Evolutionary conservation across 352 stramenopile species (phyloP), one percentile per base, ranked within the genome.

Genomic region (Phytopythium aichiense): DNA sequence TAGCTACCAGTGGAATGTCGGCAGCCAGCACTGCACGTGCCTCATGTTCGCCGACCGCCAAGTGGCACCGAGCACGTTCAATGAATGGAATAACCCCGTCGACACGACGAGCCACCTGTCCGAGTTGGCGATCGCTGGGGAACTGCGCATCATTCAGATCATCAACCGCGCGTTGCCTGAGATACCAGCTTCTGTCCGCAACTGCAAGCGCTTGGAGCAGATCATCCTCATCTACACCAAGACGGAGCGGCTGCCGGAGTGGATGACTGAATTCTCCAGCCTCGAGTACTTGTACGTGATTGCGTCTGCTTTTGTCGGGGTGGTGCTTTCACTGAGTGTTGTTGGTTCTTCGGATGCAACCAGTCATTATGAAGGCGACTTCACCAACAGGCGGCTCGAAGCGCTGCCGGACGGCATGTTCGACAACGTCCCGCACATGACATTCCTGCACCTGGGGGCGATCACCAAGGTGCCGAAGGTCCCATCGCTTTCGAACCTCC

Each of bases 121-220:
- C 1, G 52, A 67, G 8, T 38, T 85, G 0, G 71, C 77, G 0
- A 43, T 63, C 2, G 64, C 70, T 8, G 77, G 75, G 1, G 60
- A 87, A 16, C 56, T 87, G 16, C 69, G 68, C 9, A 73, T 73
- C 15, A 59, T 85, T 30, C 72, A 85, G 61, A 69, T 88, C 38
- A 74, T 84, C 38, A 88, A 88, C 25, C 71, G 66, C 0, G 68
- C 66, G 46, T 37, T 84, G 0, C 66, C 73, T 16, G 63, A 61
- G 25, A n/a, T 85, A 13, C 78, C 74, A 11, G 63, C 72, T 16
- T 52, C 67, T 18, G 53, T 88, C 5, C 55, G 54, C 5, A 58
- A 61, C 1, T 88, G 78, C 53, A 57, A 55, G 1, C 30, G 79
- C 4, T 58, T 88, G 0, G 58, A 73, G 28, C 69, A 76, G n/a